Conservation (phyloP, 805 yeast genomes). For the Sungouiella blattae region DNA sequence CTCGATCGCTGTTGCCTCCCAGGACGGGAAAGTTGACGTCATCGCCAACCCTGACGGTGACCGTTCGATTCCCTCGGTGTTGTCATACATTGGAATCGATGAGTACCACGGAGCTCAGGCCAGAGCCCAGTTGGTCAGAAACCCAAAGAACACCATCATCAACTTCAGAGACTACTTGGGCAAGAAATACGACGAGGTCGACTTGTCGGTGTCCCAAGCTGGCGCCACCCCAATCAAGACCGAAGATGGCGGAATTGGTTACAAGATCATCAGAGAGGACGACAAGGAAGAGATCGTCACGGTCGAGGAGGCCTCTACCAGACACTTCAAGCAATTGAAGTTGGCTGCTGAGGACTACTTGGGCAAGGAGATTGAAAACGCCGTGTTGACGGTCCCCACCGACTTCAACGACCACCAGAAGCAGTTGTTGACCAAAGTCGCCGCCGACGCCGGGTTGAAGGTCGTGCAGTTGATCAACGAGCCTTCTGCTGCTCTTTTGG, state of each 20-base stretch:
- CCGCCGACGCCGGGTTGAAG: slow-evolving; percentile 69
- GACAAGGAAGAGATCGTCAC: slow-evolving; percentile 52
- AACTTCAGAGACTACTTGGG: slow-evolving; percentile 95
- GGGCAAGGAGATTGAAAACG: slow-evolving; percentile 77
- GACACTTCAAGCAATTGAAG: slow-evolving; percentile 80
- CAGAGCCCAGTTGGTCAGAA: slow-evolving; percentile 84
- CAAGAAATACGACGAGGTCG: slow-evolving; percentile 63
- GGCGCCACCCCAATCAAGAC: slow-evolving; percentile 61
- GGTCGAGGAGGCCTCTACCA: slow-evolving; percentile 73
- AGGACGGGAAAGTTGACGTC: slow-evolving; percentile 91
- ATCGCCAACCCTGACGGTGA: slow-evolving; percentile 99
- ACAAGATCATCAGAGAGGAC: slow-evolving; percentile 51
- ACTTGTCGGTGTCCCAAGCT: slow-evolving; percentile 53
- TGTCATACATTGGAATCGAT: slow-evolving; percentile 89
- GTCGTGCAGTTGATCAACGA: slow-evolving; percentile 88
- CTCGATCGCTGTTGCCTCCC: slow-evolving; percentile 81
- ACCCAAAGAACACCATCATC: slow-evolving; percentile 78
- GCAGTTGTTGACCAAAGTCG: slow-evolving; percentile 54
- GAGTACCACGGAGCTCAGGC: slow-evolving; percentile 99
- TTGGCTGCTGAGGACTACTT: slow-evolving; percentile 89
- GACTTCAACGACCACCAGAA: slow-evolving; percentile 76
- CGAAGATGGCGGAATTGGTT: slow-evolving; percentile 64
- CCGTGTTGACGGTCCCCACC: slow-evolving; percentile 88
- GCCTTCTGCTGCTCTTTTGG: slow-evolving; percentile 86
- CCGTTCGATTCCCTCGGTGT: slow-evolving; percentile 89